Base-by-base conservation (phyloP, 2,329 filamentous ascomycete species). In the Fusarium virguliforme region DNA sequence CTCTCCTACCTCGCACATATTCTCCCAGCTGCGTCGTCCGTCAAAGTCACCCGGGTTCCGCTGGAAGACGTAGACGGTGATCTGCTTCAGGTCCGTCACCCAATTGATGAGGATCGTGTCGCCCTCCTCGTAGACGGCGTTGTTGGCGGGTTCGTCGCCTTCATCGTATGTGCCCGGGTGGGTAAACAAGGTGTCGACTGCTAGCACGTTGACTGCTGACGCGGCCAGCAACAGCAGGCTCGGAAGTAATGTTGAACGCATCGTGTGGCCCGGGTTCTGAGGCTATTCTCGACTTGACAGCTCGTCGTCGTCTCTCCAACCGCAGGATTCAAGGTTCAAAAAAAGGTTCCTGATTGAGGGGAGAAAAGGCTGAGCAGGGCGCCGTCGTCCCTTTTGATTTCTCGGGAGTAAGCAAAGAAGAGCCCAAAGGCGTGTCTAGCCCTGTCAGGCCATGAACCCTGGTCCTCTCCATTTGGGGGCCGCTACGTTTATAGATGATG, bases 231-330 rank as follows among this genome's bases (percentile, higher is more conserved):
- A 24, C 4, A 26, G 32, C 8, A 60, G 22, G 12, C 81, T 80
- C 82, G 84, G 80, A 85, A 85, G 68, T 83, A 84, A 4, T 77
- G 80, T 37, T 82, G 85, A 4, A 70, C 86, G 40, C 81, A 86
- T 60, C 77, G 80, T 32, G 37, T 7, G 34, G 24, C 43, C 13
- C 8, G 3, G 10, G 4, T 8, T 48, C 28, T 24, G 24, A 28
- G 24, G 24, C 7, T 40, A 40, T 18, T 9, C 37, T 40, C 37
- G 15, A 1, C 15, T 18, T 40, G 10, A n/a, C 18, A 18, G 18
- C 18, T 48, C 24, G 43, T 28, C 13, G 13, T 22, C 13, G 12
- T 46, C 41, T 46, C 43, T 8, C 24, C 41, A 13, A 28, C 43
- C 24, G 24, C 28, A 10, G 28, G 43, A 48, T 8, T 48, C 24